A percentile compares a stretch with the other conserved stretches of the same genome.
Evolutionary conservation across 495 filamentous ascomycete genomes (phyloP).

Genomic region (Aspergillus affinis): DNA sequence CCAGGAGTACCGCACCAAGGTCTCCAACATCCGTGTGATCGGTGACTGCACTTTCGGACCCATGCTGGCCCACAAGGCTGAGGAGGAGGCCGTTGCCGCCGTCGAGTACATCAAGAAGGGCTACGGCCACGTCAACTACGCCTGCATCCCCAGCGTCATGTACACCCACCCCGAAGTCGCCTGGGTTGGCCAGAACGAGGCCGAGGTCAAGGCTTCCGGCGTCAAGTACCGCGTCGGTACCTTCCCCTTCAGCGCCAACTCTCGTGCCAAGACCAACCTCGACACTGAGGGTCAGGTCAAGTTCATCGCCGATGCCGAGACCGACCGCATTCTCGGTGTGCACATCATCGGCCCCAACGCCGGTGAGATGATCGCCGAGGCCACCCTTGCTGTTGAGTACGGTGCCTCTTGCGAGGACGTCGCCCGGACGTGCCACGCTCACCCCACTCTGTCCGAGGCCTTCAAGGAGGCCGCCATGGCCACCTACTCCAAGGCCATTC

Average conservation of each 20-base stretch:
- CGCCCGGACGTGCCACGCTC: slow-evolving; percentile 91
- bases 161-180: slow-evolving; percentile 98
- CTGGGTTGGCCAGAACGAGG: slow-evolving; percentile 98
- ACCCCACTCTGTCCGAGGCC: slow-evolving; percentile 93
- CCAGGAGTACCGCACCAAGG: slow-evolving; percentile 96
- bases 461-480: slow-evolving; percentile 99
- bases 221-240: slow-evolving; percentile 87
- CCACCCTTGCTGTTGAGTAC: slow-evolving; percentile 92
- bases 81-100: slow-evolving; percentile 93
- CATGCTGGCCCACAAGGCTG: slow-evolving; percentile 99
- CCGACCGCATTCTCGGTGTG: slow-evolving; percentile 89
- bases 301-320: slow-evolving; percentile 95
- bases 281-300: slow-evolving; percentile 97
- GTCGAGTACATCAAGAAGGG: slow-evolving; percentile 97
- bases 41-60: slow-evolving; percentile 97
- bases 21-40: slow-evolving; percentile 93
- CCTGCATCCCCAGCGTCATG: slow-evolving; percentile 96
- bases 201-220: slow-evolving; percentile 85
- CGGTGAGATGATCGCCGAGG: slow-evolving; percentile 99
- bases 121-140: slow-evolving; percentile 98
- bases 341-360: slow-evolving; percentile 96
- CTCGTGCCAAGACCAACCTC: slow-evolving; percentile 96
- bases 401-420: slow-evolving; percentile 94
- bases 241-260: slow-evolving; percentile 98
- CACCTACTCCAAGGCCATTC: slow-evolving; percentile 93